Conservation (phyloP, 2,329 filamentous ascomycete species). For the Ophiostoma populinum region DNA sequence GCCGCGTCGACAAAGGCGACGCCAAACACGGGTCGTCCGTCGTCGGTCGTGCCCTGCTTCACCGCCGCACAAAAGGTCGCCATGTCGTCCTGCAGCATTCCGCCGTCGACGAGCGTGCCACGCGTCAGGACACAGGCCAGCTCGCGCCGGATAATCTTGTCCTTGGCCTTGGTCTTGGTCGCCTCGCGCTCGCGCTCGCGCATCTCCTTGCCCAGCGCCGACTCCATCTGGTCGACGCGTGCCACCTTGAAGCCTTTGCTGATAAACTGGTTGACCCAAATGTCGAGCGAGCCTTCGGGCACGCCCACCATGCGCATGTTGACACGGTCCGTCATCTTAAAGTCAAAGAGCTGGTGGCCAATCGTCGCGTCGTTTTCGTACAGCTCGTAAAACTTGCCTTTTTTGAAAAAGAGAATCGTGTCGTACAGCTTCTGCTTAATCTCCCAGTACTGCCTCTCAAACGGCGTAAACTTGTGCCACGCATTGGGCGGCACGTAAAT, state of each 20-base stretch:
- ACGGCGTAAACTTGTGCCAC: conserved; percentile 72
- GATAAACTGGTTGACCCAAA: conserved; percentile 97
- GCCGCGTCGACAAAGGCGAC: conserved; percentile 90
- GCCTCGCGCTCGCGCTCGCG: conserved; percentile 60
- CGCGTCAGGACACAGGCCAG: conserved; percentile 79
- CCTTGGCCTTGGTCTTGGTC: conserved; percentile 44
- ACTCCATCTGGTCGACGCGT: conserved; percentile 91
- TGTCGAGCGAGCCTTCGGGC: conserved; percentile 82
- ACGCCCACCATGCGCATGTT: conserved; percentile 99
- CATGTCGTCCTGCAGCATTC: conserved; percentile 97
- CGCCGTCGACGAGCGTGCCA: conserved; percentile 83
- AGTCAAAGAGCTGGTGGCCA: conserved; percentile 88
- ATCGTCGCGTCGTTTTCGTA: conserved; percentile 97
- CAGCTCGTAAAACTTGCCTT: conserved; percentile 97
- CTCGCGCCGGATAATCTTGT: conserved; percentile 87
- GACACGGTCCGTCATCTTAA: conserved; percentile 93
- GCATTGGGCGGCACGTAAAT: conserved; percentile 75
- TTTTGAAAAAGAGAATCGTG: conserved; percentile 98
- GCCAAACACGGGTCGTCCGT: conserved; percentile 67
- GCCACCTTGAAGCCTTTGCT: conserved; percentile 97
- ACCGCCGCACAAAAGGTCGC: conserved; percentile 91
- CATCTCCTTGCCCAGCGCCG: conserved; percentile 93
- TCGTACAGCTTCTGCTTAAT: conserved; percentile 98
- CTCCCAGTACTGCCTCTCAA: conserved; percentile 98
- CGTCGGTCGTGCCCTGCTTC: conserved; percentile 54